Conservation (phyloP, 2,329 filamentous ascomycete species). For the Fusarium veterinarium region DNA sequence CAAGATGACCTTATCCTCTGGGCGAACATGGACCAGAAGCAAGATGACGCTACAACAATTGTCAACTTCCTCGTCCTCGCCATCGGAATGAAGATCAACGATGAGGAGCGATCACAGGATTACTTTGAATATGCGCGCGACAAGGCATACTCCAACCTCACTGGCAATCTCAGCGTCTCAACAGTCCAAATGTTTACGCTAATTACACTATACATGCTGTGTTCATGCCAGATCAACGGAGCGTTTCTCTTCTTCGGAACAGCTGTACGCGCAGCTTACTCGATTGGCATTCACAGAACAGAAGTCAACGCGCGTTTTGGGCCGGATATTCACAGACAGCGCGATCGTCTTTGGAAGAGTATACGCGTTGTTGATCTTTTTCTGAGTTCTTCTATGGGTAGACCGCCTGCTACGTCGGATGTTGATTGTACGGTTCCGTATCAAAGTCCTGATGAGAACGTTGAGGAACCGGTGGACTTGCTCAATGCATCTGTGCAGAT, state of each 20-base stretch:
- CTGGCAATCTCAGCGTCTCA: conserved; percentile 59
- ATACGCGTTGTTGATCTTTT: conserved; percentile 64
- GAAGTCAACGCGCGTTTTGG: conserved; percentile 66
- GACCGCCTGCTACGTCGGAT: conserved; percentile 64
- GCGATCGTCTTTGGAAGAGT: conserved; percentile 66
- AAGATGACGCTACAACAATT: conserved; percentile 54
- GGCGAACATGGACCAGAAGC: conserved; percentile 50
- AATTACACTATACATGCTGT: conserved; percentile 65
- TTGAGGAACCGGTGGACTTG: conserved; percentile 56
- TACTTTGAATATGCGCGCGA: conserved; percentile 64
- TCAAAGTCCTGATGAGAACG: conserved; percentile 49
- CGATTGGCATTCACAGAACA: conserved; percentile 64
- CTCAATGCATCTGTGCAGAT: conserved; percentile 66
- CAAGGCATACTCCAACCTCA: conserved; percentile 57
- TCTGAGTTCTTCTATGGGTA: conserved; percentile 65
- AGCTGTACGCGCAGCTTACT: conserved; percentile 63
- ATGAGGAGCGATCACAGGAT: conserved; percentile 55
- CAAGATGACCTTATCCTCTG: conserved; percentile 56
- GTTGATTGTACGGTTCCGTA: conserved; percentile 66
- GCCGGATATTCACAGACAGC: conserved; percentile 53
- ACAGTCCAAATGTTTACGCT: conserved; percentile 64
- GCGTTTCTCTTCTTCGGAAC: conserved; percentile 67
- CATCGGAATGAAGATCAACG: conserved; percentile 58
- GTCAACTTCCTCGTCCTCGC: conserved; percentile 63
- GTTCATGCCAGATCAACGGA: conserved; percentile 66